Conservation (phyloP, 768 basidiomycete genomes). For the Xanthoconium purpureum region DNA sequence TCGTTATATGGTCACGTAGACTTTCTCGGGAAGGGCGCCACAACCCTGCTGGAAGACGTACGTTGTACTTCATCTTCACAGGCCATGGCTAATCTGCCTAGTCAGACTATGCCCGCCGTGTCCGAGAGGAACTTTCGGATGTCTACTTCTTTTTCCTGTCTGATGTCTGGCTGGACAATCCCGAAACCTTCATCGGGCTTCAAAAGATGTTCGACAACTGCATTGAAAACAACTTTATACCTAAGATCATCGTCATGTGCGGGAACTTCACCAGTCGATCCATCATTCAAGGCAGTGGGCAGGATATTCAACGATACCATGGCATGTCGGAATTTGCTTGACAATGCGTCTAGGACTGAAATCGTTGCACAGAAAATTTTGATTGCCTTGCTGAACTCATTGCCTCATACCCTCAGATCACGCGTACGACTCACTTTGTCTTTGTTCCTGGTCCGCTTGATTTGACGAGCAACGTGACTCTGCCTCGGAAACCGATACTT, state of each 20-base stretch:
- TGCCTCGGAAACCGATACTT: conserved; percentile 81
- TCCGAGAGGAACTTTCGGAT: conserved; percentile 68
- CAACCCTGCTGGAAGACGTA: conserved; percentile 89
- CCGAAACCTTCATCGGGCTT: conserved; percentile 75
- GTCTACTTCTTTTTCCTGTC: conserved; percentile 91
- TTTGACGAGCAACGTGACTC: conserved; percentile 71
- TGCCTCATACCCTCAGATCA: conserved; percentile 72
- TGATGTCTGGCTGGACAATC: conserved; percentile 93
- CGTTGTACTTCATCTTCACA: conserved; percentile 21
- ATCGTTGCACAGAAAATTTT: conserved; percentile 68
- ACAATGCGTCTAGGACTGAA: background rate
- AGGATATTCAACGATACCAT: conserved; percentile 81
- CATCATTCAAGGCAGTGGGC: conserved; percentile 71
- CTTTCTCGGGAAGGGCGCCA: conserved; percentile 92
- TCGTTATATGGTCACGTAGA: conserved; percentile 96
- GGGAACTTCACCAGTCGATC: conserved; percentile 92
- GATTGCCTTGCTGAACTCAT: conserved; percentile 84
- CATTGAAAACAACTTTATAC: conserved; percentile 81
- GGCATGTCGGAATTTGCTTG: conserved; percentile 42
- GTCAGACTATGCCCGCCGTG: conserved; percentile 59
- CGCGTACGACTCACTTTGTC: conserved; percentile 81
- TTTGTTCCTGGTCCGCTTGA: conserved; percentile 95
- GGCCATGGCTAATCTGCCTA: conserved; percentile 26
- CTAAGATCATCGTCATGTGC: conserved; percentile 86
- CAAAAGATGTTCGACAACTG: conserved; percentile 88